A percentile compares a stretch with the other conserved stretches of the same genome.
Evolutionary conservation across 2,329 filamentous ascomycete species (phyloP).

Genomic region (Aureobasidium sp.): DNA sequence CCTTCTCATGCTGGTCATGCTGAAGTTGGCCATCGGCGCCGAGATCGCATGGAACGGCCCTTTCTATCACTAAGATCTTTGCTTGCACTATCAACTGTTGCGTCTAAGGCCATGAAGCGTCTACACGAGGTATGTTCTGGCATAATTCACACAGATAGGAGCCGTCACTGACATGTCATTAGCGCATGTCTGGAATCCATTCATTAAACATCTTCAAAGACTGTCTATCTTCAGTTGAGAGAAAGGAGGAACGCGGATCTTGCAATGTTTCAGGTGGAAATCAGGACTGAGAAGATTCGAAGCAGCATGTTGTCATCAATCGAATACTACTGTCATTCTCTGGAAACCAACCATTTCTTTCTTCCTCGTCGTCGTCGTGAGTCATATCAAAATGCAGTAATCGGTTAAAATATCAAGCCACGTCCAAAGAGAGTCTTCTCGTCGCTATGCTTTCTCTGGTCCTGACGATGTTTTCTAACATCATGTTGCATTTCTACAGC

Average conservation of each 20-base stretch:
- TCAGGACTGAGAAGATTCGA: not conserved
- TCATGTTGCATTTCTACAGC: not conserved
- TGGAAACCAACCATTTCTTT: not conserved
- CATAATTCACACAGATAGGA: rapidly evolving
- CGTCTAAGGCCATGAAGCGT: not conserved
- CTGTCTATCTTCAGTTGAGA: not conserved
- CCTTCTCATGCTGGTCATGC: not conserved
- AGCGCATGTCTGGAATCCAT: not conserved
- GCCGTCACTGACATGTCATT: not conserved
- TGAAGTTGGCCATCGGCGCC: not conserved
- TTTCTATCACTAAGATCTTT: not conserved
- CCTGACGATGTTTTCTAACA: no score
- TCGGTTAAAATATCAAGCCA: not conserved
- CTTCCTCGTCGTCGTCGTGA: not conserved
- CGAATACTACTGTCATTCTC: not conserved
- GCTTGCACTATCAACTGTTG: not conserved
- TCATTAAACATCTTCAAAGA: not conserved
- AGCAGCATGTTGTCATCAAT: not conserved
- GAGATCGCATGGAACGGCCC: not conserved
- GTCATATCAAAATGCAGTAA: not conserved
- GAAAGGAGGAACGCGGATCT: not conserved
- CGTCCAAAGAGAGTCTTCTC: not conserved
- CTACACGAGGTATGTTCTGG: not conserved
- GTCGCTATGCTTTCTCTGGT: not conserved
- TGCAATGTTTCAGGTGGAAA: not conserved